Evolutionary conservation across 352 stramenopile species (phyloP).

Genomic region (Saprolegnia diclina): DNA sequence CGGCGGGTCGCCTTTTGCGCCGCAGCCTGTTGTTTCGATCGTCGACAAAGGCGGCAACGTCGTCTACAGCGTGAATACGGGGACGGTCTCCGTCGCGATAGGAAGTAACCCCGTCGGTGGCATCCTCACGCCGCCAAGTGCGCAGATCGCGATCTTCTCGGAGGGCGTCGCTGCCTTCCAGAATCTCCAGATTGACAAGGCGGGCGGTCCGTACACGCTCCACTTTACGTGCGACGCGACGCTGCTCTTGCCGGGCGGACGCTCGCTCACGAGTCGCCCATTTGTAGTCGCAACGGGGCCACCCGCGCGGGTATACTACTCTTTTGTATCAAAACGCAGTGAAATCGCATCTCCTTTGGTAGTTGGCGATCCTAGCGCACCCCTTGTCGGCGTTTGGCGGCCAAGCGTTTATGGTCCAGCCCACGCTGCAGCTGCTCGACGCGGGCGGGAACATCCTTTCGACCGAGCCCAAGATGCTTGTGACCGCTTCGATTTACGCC

Average conservation of each 20-base stretch:
- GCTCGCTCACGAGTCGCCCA: conserved; percentile 55
- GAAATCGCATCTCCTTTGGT: background rate
- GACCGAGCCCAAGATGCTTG: conserved; percentile 55
- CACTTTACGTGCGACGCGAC: conserved; percentile 58
- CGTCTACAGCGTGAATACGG: conserved; percentile 40
- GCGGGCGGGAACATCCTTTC: conserved; percentile 59
- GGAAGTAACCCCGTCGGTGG: conserved; percentile 54
- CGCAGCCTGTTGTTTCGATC: conserved; percentile 65
- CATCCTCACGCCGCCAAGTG: conserved; percentile 40
- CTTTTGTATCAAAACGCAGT: background rate
- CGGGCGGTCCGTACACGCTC: conserved; percentile 70
- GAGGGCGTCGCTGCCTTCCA: conserved; percentile 53
- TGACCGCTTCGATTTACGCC: conserved; percentile 58
- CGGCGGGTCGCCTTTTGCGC: conserved; percentile 64
- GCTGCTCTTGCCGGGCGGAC: conserved; percentile 39
- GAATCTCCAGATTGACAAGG: conserved; percentile 62
- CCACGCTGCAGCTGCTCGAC: conserved; percentile 72
- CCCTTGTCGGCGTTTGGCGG: conserved; percentile 45
- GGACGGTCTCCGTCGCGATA: conserved; percentile 59
- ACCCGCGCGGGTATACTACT: conserved; percentile 33
- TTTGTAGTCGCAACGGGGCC: conserved; percentile 65
- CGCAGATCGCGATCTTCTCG: conserved; percentile 51
- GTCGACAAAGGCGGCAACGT: conserved; percentile 76
- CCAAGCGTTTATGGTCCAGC: conserved; percentile 66
- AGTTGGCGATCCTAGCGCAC: conserved; percentile 37